Conservation (phyloP, 306 rosid species). For the Macrotyloma uniflorum region DNA sequence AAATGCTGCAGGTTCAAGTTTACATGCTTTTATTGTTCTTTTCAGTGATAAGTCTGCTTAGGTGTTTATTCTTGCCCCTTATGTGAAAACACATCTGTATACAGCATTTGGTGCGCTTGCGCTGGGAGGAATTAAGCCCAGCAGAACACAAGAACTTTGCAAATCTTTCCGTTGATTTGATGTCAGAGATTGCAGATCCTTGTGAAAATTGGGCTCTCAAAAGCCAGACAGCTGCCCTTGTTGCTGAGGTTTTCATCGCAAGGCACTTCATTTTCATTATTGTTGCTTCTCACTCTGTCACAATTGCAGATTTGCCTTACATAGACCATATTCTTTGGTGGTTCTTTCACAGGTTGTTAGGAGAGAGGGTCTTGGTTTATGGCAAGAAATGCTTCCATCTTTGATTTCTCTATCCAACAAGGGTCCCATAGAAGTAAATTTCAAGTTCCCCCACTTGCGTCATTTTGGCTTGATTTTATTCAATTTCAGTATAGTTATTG, state of each 20-base stretch:
- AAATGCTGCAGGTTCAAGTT: constrained; percentile 83
- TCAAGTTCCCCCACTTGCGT: constrained; percentile 26
- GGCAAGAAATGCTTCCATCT: constrained; percentile 80
- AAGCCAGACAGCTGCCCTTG: constrained; percentile 97
- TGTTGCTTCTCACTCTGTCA: constrained; percentile 17
- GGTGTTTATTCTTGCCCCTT: constrained; percentile 28
- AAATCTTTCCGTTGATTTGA: constrained; percentile 71
- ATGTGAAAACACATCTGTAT: constrained; percentile 23
- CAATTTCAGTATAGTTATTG: constrained; percentile 23
- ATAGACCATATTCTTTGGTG: constrained; percentile 28
- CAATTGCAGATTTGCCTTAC: constrained; percentile 15
- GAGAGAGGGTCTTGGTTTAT: constrained; percentile 80
- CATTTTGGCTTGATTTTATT: neutral
- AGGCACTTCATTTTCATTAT: constrained; percentile 29
- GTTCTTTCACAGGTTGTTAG: constrained; percentile 72
- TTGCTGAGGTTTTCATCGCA: constrained; percentile 75
- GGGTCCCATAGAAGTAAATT: constrained; percentile 90
- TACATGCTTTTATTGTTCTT: constrained; percentile 18
- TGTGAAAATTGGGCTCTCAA: constrained; percentile 92
- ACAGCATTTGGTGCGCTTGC: constrained; percentile 92
- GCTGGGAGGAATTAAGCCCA: constrained; percentile 90
- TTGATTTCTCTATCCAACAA: constrained; percentile 73
- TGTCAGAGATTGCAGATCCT: constrained; percentile 87
- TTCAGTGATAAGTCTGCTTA: neutral
- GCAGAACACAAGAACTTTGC: constrained; percentile 74